A percentile compares a stretch with the other conserved stretches of the same genome.
phyloP scores from a whole-genome alignment of 2,329 filamentous ascomycete genomes.

The Macrophomina phaseolina region DNA sequence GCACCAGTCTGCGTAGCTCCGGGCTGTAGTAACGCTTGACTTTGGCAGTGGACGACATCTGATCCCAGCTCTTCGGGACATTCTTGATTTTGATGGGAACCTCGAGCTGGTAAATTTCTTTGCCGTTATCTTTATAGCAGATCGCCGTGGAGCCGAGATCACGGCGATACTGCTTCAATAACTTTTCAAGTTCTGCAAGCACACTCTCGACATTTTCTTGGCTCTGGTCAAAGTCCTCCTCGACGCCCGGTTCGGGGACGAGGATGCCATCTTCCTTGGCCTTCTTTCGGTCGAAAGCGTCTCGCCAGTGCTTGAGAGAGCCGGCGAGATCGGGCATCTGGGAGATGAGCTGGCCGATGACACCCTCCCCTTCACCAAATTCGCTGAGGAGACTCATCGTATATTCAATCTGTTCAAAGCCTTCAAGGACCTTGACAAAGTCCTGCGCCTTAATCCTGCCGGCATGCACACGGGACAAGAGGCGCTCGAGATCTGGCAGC shows the following conservation, averaged over 20 bases:
- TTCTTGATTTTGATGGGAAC: conserved; percentile 81
- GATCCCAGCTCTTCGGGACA: conserved; percentile 85
- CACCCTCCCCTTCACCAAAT: conserved; percentile 76
- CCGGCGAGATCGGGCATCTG: conserved; percentile 84
- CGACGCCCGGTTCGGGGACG: conserved; percentile 84
- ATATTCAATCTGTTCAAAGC: conserved; percentile 97
- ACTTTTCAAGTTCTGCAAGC: conserved; percentile 70
- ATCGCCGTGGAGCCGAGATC: conserved; percentile 74
- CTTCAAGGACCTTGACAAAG: conserved; percentile 91
- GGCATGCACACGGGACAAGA: conserved; percentile 94
- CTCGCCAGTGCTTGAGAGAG: conserved; percentile 83
- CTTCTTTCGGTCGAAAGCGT: conserved; percentile 83
- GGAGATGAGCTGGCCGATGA: conserved; percentile 81
- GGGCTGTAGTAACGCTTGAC: conserved; percentile 95
- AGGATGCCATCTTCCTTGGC: conserved; percentile 81
- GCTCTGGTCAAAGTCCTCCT: conserved; percentile 89
- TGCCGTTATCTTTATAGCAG: conserved; percentile 75
- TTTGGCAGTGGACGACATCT: conserved; percentile 91
- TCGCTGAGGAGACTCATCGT: conserved; percentile 80
- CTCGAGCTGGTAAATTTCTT: conserved; percentile 96
- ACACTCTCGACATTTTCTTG: conserved; percentile 77
- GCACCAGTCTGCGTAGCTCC: conserved; percentile 80
- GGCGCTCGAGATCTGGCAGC: conserved; percentile 90
- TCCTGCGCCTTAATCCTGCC: conserved; percentile 89
- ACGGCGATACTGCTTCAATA: conserved; percentile 74